phyloP scores from a whole-genome alignment of 192 early-diverging fungal species.

The Dispira parvispora region DNA sequence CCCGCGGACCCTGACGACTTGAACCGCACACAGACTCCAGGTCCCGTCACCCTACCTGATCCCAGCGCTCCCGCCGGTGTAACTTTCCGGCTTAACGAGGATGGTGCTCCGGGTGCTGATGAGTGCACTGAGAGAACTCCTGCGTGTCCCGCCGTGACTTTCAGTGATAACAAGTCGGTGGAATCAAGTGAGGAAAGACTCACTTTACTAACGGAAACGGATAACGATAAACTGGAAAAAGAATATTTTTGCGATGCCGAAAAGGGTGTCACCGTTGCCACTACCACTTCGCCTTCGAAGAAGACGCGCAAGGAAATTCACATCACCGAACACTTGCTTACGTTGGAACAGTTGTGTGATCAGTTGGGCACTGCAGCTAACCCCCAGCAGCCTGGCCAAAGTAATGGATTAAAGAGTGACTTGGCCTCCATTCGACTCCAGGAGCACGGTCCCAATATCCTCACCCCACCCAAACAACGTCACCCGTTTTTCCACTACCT shows the following conservation, averaged over 20 bases:
- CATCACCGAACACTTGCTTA: constrained; percentile 42
- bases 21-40: no score
- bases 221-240: not conserved
- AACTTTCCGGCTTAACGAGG: no score
- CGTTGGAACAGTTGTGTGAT: constrained; percentile 32
- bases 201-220: not conserved
- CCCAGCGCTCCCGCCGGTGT: no score
- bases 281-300: not conserved
- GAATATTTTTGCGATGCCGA: not conserved
- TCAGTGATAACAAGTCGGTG: not conserved
- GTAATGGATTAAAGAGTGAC: constrained; percentile 42
- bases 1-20: no score
- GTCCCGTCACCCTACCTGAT: no score
- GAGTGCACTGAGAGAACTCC: no score
- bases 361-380: constrained; percentile 34
- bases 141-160: not conserved
- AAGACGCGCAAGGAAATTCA: constrained; percentile 20
- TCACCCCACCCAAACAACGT: constrained; percentile 74
- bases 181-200: not conserved
- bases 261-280: not conserved
- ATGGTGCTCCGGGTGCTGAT: no score
- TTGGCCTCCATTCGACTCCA: constrained; percentile 47
- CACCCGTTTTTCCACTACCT: constrained; percentile 61
- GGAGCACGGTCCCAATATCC: constrained; percentile 64
- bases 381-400: constrained; percentile 40